Conservation (phyloP, 2,329 filamentous ascomycete species). For the Aspergillaceae sp. region DNA sequence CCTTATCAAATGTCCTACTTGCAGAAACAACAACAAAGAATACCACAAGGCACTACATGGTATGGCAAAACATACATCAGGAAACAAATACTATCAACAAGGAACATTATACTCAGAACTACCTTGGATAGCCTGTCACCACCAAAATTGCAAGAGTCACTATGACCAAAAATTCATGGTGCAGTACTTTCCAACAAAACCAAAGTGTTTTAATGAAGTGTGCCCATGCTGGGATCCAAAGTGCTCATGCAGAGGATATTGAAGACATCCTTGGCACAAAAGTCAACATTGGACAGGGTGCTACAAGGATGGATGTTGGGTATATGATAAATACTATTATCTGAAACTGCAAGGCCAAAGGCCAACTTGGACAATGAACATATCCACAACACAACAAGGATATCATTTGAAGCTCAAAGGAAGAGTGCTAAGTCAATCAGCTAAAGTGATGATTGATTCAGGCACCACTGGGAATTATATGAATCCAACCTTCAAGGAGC, state of each 20-base stretch:
- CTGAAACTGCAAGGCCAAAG: background rate
- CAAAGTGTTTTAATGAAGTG: no score
- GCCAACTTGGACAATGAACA: background rate
- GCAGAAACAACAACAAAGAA: background rate
- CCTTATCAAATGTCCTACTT: background rate
- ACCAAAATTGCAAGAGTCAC: background rate
- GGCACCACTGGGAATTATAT: background rate
- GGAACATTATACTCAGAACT: background rate
- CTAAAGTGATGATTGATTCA: background rate
- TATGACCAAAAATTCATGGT: background rate
- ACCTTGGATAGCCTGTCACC: background rate
- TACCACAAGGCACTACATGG: background rate
- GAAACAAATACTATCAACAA: no score
- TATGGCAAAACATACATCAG: background rate
- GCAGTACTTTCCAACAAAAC: no score
- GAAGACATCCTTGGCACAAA: background rate
- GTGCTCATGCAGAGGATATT: background rate
- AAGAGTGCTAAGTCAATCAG: background rate
- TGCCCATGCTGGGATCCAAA: background rate
- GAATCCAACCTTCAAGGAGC: background rate
- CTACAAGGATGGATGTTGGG: background rate
- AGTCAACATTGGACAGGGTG: background rate
- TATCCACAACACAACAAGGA: background rate
- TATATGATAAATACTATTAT: background rate
- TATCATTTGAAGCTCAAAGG: background rate